phyloP scores from a whole-genome alignment of 352 stramenopile genomes.

The Salisapilia sapeloensis region DNA sequence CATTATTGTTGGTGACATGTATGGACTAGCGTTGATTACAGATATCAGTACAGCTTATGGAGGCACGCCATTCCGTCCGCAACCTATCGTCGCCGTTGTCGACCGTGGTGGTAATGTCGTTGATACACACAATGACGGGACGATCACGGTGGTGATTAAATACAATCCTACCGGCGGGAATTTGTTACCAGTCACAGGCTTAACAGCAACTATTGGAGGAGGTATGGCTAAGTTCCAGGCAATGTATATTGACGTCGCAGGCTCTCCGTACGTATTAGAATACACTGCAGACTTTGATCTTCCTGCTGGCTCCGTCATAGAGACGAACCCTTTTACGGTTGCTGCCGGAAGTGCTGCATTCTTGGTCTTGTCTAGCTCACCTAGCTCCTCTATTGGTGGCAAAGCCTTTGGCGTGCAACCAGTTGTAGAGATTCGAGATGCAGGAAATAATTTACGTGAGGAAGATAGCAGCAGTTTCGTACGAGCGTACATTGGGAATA shows the following conservation, averaged over 20 bases:
- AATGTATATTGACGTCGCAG: slow-evolving; percentile 56
- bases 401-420: slow-evolving; percentile 60
- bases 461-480: slow-evolving; percentile 48
- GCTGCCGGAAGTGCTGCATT: slow-evolving; percentile 27
- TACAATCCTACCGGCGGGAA: slow-evolving; percentile 36
- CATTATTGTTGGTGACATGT: slow-evolving; percentile 37
- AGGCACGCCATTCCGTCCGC: slow-evolving; percentile 53
- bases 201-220: slow-evolving; percentile 32
- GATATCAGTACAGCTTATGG: slow-evolving; percentile 70
- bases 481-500: slow-evolving; percentile 44
- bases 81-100: slow-evolving; percentile 58
- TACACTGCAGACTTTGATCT: slow-evolving; percentile 50
- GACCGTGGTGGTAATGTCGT: slow-evolving; percentile 66
- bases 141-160: slow-evolving; percentile 42
- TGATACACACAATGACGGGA: slow-evolving; percentile 17
- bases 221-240: slow-evolving; percentile 42
- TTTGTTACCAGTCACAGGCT: slow-evolving; percentile 17
- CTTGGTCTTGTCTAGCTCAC: slow-evolving; percentile 23
- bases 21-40: slow-evolving; percentile 37
- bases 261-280: slow-evolving; percentile 53
- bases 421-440: slow-evolving; percentile 62
- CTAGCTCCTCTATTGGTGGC: slow-evolving; percentile 23
- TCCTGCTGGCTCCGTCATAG: slow-evolving; percentile 21
- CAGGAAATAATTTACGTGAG: slow-evolving; percentile 43
- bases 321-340: slow-evolving; percentile 70